Base-by-base conservation (phyloP, 1,284 basidiomycete species). In the Cystobasidium sp. region DNA sequence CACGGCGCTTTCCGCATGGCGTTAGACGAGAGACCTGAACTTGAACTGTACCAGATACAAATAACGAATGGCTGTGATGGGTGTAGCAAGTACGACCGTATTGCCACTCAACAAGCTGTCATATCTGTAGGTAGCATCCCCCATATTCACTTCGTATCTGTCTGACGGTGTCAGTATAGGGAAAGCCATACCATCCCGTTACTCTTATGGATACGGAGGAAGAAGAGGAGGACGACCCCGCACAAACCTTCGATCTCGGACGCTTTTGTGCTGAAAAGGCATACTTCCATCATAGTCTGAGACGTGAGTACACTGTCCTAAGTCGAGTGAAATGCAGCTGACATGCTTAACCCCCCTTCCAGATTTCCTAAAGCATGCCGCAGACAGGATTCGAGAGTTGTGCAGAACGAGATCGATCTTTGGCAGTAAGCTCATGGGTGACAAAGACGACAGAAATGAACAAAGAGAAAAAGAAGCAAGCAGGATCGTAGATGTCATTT, bases 201-300 rank as follows among this genome's bases (percentile, higher is more conserved):
- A 73, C 62, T 3, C 58, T 71, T 8, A 49, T 14, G 46, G 63
- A 73, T 31, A 31, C 31, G 9, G 68, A 61, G 4, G 52, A 18
- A 41, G 52, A 46, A 3, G 58, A 49, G n/a, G 56, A 70, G 20
- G 70, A 58, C 10, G 63, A 73, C 12, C 24, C 37, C 1, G 12
- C 39, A n/a, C 61, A 59, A 46, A 47, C 37, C 3, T 73, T 73
- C 51, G 62, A 55, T 37, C 63, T 73, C 14, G 70, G 70, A 1
- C 18, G 52, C 10, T 73, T 73, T 63, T 73, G 70, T 20, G 70
- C 70, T 8, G 70, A 73, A 41, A 59, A 61, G 41, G 70, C 70
- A 10, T 22, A 59, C 18, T 62, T 66, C 20, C 70, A 73, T 39
- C 62, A 62, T n/a, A 55, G 41, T 20, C 31, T 73, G 16, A 65